These are phyloP conservation scores for Marchantia paleacea DNA, from an alignment of 225 moss, liverwort and hornwort species.

Conservation along the genomic window DNA sequence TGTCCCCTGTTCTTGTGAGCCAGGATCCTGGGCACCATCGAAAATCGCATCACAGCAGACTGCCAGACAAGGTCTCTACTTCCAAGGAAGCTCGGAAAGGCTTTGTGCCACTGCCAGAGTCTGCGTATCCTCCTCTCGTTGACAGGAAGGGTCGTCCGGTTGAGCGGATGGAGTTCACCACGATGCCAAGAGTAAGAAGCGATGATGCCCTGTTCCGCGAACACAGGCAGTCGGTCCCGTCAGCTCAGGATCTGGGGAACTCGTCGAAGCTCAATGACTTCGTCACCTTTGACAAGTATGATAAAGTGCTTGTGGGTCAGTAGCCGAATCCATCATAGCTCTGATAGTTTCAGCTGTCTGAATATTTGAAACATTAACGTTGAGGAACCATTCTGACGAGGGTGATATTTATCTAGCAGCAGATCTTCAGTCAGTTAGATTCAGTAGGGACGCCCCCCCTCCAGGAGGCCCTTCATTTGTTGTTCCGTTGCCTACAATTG, in stretches of 20 bases:
- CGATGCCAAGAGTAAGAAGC: not conserved
- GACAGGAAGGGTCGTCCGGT: not conserved
- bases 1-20: not conserved
- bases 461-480: too few relatives aligned
- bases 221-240: not conserved
- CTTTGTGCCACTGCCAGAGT: conserved; percentile 14
- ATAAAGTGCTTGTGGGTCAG: too few relatives aligned
- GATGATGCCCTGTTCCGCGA: conserved; percentile 16
- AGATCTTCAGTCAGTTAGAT: too few relatives aligned
- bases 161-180: not conserved
- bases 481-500: too few relatives aligned
- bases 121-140: not conserved
- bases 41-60: conserved; percentile 22
- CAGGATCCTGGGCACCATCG: conserved; percentile 17
- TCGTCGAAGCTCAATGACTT: conserved; percentile 18
- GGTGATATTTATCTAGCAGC: too few relatives aligned
- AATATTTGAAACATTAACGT: too few relatives aligned
- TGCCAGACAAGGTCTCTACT: not conserved
- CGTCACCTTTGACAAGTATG: not conserved
- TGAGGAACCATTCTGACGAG: too few relatives aligned
- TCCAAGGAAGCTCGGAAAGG: conserved; percentile 31
- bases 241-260: not conserved
- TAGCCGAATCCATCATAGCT: too few relatives aligned
- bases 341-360: too few relatives aligned
- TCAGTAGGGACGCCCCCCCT: too few relatives aligned